Conservation (phyloP, 495 filamentous ascomycete species). For the Polyplosphaeria fusca region DNA sequence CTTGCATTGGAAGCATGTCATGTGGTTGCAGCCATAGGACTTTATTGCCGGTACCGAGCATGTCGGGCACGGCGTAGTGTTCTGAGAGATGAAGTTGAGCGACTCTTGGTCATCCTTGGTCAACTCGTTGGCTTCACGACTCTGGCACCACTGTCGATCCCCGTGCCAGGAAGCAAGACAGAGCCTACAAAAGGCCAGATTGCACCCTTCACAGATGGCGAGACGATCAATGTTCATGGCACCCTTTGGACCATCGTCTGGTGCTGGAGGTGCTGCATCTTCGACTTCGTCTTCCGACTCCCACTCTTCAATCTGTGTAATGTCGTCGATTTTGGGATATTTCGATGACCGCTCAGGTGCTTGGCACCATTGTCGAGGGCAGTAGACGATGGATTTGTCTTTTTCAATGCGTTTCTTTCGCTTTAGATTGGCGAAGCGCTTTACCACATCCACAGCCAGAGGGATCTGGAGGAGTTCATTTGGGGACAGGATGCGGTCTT, state of each 20-base stretch:
- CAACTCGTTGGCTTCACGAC: conserved; percentile 59
- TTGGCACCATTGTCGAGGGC: conserved; percentile 90
- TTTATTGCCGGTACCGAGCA: conserved; percentile 85
- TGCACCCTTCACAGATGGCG: conserved; percentile 82
- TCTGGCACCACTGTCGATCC: conserved; percentile 62
- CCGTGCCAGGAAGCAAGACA: conserved; percentile 85
- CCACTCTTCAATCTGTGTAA: conserved; percentile 44
- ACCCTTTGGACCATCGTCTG: not conserved
- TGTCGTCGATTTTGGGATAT: conserved; percentile 65
- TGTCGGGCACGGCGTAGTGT: conserved; percentile 88
- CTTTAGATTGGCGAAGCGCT: conserved; percentile 83
- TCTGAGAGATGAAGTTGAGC: conserved; percentile 70
- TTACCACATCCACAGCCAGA: conserved; percentile 65
- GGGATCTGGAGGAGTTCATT: conserved; percentile 88
- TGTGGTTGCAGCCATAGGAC: conserved; percentile 94
- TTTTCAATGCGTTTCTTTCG: conserved; percentile 88
- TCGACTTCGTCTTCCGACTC: conserved; percentile 37
- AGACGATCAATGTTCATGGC: conserved; percentile 53
- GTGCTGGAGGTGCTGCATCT: not conserved
- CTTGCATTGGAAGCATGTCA: conserved; percentile 86
- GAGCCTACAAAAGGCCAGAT: conserved; percentile 83
- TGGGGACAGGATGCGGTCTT: conserved; percentile 69
- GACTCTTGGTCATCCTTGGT: conserved; percentile 81
- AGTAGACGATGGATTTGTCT: conserved; percentile 90
- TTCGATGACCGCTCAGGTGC: conserved; percentile 79